Evolutionary conservation across 2,329 filamentous ascomycete species (phyloP).

Genomic region (Pestalotiopsis sp.): DNA sequence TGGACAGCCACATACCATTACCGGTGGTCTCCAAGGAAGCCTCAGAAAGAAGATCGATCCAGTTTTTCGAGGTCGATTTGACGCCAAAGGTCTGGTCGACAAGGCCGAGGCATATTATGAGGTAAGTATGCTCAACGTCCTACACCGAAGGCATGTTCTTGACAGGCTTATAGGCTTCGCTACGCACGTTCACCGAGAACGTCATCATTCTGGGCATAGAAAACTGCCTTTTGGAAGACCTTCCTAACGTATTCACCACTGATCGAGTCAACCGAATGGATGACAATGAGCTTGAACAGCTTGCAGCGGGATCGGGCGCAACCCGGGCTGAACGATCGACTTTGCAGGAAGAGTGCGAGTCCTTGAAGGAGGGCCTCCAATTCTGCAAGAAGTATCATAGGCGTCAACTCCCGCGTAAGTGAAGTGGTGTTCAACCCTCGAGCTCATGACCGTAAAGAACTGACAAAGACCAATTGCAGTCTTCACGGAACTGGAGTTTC

Average conservation of each 20-base stretch:
- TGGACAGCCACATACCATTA: background rate
- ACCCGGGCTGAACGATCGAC: conserved; percentile 6
- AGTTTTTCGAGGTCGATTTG: conserved; percentile 8
- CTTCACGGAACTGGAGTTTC: no score
- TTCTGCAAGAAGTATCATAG: background rate
- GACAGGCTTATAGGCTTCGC: conserved; percentile 37
- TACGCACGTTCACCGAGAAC: conserved; percentile 49
- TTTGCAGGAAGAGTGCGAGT: background rate
- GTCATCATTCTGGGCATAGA: conserved; percentile 51
- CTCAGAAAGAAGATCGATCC: background rate
- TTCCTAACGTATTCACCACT: conserved; percentile 44
- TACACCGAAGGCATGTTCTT: conserved; percentile 19
- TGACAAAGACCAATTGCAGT: no score
- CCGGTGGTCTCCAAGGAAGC: background rate
- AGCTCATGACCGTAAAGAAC: no score
- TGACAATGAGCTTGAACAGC: conserved; percentile 28
- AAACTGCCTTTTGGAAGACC: conserved; percentile 45
- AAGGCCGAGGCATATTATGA: conserved; percentile 15
- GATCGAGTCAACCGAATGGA: conserved; percentile 36
- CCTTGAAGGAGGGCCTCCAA: background rate
- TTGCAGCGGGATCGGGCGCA: conserved; percentile 35
- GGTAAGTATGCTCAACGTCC: background rate
- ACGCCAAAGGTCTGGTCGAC: conserved; percentile 14
- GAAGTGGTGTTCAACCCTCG: no score
- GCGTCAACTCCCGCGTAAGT: background rate